Conservation (phyloP, 1,284 basidiomycete genomes). For the Leccinum fuscescens region DNA sequence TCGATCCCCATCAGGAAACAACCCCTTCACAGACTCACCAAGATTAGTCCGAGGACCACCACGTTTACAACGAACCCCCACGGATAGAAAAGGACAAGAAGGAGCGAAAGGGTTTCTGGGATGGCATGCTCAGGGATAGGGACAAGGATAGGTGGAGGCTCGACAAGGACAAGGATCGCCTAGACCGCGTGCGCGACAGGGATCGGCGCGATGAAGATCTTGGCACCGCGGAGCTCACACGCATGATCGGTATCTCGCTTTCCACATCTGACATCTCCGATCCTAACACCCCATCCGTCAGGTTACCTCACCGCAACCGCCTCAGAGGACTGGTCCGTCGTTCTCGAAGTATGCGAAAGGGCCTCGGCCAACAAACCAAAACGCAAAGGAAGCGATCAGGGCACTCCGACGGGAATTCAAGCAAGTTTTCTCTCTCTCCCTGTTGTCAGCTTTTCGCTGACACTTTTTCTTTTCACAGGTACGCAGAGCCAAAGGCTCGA, state of each 20-base stretch:
- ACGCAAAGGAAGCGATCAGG: constrained; percentile 72
- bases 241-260: constrained; percentile 59
- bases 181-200: constrained; percentile 26
- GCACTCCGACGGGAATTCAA: constrained; percentile 77
- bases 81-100: constrained; percentile 39
- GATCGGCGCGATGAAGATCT: constrained; percentile 42
- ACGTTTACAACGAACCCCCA: constrained; percentile 28
- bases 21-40: constrained; percentile 18
- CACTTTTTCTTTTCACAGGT: constrained; percentile 39
- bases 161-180: constrained; percentile 19
- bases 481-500: constrained; percentile 68
- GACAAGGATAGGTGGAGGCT: constrained; percentile 34
- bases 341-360: constrained; percentile 75
- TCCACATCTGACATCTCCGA: background rate
- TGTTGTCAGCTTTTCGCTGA: background rate
- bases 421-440: constrained; percentile 37
- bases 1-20: constrained; percentile 48
- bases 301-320: constrained; percentile 73
- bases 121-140: constrained; percentile 37
- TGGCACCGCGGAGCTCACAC: constrained; percentile 51
- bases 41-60: constrained; percentile 31
- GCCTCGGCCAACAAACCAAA: constrained; percentile 50
- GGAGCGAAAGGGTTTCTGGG: constrained; percentile 55
- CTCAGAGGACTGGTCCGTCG: constrained; percentile 75
- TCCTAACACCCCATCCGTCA: constrained; percentile 28